Percentiles rank a stretch among this genome's conserved stretches.
These are phyloP conservation scores for Oemleria cerasiformis DNA, from an alignment of 306 rosid genomes.

Conservation along the genomic window DNA sequence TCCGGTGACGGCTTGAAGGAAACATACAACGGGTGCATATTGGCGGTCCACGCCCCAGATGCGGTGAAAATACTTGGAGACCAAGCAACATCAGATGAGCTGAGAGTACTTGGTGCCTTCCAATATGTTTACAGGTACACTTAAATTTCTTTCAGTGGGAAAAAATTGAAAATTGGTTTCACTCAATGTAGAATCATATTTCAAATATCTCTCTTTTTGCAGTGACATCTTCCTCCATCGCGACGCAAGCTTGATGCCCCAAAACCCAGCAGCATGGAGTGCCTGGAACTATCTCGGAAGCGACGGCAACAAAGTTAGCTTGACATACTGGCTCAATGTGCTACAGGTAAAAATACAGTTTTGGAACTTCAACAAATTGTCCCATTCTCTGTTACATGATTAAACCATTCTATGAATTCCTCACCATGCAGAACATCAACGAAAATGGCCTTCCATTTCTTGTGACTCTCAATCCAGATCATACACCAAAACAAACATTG, in stretches of 20 bases:
- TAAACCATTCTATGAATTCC: constrained; percentile 6
- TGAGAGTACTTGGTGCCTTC: constrained; percentile 91
- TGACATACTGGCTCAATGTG: constrained; percentile 91
- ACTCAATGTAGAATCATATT: constrained; percentile 35
- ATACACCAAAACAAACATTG: constrained; percentile 57
- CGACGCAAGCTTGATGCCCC: constrained; percentile 85
- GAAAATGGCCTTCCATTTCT: constrained; percentile 62
- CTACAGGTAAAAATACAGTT: constrained; percentile 84
- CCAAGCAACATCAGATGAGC: constrained; percentile 65
- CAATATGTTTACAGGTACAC: constrained; percentile 76
- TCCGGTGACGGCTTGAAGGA: constrained; percentile 62
- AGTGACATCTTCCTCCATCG: constrained; percentile 93
- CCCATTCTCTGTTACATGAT: background rate
- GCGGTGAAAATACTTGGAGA: constrained; percentile 70
- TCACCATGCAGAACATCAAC: constrained; percentile 63
- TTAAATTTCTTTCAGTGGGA: no score
- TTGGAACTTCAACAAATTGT: background rate
- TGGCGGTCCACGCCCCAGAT: constrained; percentile 87
- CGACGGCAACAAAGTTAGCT: constrained; percentile 53
- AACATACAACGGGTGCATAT: constrained; percentile 52
- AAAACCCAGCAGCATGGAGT: constrained; percentile 92
- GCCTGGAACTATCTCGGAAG: constrained; percentile 94
- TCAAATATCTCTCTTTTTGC: constrained; percentile 59
- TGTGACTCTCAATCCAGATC: constrained; percentile 80
- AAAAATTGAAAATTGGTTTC: no score